These are phyloP conservation scores for Pichia gijzeniarum DNA, from an alignment of 805 yeast genomes.

Conservation along the genomic window DNA sequence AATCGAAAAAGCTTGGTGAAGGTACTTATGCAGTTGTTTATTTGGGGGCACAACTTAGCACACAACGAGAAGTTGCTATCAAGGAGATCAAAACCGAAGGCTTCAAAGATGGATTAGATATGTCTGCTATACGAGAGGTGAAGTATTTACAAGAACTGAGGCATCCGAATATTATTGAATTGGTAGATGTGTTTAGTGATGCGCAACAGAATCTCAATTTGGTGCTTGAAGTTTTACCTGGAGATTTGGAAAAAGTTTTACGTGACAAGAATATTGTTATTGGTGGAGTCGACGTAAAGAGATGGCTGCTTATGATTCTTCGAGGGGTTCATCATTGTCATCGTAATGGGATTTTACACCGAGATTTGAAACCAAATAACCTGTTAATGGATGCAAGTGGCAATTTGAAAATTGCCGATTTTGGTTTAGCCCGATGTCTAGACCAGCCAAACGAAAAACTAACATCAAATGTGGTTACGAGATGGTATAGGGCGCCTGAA, in stretches of 20 bases:
- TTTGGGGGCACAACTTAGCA: constrained; percentile 60
- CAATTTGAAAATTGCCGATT: constrained; percentile 90
- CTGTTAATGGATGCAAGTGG: constrained; percentile 83
- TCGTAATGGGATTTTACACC: constrained; percentile 79
- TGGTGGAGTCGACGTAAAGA: constrained; percentile 78
- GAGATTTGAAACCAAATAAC: constrained; percentile 93
- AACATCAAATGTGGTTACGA: constrained; percentile 91
- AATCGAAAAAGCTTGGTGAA: constrained; percentile 90
- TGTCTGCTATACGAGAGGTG: constrained; percentile 94
- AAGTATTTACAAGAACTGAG: constrained; percentile 78
- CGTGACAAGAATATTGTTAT: constrained; percentile 73
- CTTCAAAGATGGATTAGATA: constrained; percentile 93
- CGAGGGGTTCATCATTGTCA: constrained; percentile 96
- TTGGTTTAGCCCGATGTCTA: constrained; percentile 85
- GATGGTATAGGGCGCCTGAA: constrained; percentile 99
- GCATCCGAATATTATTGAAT: constrained; percentile 76
- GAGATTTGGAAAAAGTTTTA: constrained; percentile 85
- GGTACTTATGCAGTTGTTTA: constrained; percentile 98
- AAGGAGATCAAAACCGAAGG: constrained; percentile 93
- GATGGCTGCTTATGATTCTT: constrained; percentile 92
- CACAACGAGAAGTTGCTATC: constrained; percentile 68
- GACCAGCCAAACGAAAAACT: constrained; percentile 71
- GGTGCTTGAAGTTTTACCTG: constrained; percentile 88
- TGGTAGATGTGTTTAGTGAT: constrained; percentile 77
- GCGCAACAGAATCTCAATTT: constrained; percentile 61